Evolutionary conservation across 352 stramenopile species (phyloP).

Genomic region (Globisporangium spiculum): DNA sequence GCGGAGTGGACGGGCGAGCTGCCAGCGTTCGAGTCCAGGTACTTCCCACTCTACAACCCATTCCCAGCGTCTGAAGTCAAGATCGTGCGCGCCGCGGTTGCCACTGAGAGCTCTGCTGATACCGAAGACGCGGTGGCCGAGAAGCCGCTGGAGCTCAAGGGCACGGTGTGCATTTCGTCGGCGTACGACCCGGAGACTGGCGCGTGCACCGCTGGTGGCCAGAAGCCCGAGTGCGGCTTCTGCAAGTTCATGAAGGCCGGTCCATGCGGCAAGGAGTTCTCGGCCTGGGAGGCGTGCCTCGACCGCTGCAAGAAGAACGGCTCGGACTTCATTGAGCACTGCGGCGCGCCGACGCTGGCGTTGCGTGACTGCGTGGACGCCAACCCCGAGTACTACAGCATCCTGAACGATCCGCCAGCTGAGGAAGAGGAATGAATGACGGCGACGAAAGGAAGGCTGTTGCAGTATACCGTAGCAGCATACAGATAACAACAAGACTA

Average conservation of each 20-base stretch:
- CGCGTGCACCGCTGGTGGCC: constrained; percentile 34
- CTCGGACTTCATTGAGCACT: constrained; percentile 79
- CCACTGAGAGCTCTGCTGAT: not conserved
- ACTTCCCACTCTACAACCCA: constrained; percentile 77
- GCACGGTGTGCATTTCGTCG: constrained; percentile 67
- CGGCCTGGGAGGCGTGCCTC: constrained; percentile 80
- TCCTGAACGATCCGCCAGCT: constrained; percentile 62
- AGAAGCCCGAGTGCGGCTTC: constrained; percentile 85
- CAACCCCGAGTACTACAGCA: constrained; percentile 88
- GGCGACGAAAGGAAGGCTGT: not conserved
- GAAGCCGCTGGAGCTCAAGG: constrained; percentile 38
- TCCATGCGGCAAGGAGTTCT: constrained; percentile 77
- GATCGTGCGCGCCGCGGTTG: constrained; percentile 24
- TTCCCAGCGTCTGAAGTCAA: constrained; percentile 56
- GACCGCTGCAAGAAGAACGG: constrained; percentile 69
- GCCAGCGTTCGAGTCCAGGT: constrained; percentile 61
- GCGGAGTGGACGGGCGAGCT: constrained; percentile 61
- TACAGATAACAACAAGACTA: not conserved
- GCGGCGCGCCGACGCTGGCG: constrained; percentile 66
- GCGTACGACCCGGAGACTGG: constrained; percentile 54
- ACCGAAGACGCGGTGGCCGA: constrained; percentile 2
- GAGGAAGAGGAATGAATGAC: constrained; percentile 28
- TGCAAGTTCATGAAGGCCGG: constrained; percentile 91
- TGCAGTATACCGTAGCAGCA: not conserved
- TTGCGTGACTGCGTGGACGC: constrained; percentile 85